A percentile compares a stretch with the other conserved stretches of the same genome.
Conservation (phyloP, 352 stramenopile genomes). For the Globisporangium acanthophoron region DNA sequence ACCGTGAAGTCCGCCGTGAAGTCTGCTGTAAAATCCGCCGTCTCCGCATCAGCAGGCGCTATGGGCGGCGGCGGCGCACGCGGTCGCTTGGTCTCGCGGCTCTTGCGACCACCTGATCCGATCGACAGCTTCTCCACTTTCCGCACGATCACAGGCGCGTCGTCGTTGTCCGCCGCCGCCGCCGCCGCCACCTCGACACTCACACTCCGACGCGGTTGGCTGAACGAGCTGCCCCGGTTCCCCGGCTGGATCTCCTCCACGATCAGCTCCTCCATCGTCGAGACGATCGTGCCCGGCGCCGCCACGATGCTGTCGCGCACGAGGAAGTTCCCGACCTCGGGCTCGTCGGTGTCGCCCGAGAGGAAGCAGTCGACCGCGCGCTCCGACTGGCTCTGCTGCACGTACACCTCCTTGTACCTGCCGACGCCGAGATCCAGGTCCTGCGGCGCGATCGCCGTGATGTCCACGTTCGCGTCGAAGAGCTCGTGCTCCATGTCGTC, state of each 20-base stretch:
- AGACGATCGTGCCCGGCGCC: neutral
- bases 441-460: constrained; percentile 15
- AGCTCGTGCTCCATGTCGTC: constrained; percentile 24
- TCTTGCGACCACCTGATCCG: constrained; percentile 28
- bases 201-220: constrained; percentile 11
- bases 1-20: constrained; percentile 19
- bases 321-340: constrained; percentile 10
- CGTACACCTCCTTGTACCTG: constrained; percentile 43
- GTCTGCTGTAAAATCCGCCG: constrained; percentile 17
- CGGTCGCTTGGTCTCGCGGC: constrained; percentile 15
- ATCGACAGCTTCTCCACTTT: constrained; percentile 42
- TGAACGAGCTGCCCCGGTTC: constrained; percentile 15
- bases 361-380: constrained; percentile 49
- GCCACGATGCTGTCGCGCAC: constrained; percentile 8
- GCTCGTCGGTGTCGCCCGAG: constrained; percentile 19
- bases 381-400: constrained; percentile 24
- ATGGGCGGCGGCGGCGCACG: constrained; percentile 6
- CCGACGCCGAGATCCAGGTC: constrained; percentile 47
- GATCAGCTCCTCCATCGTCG: constrained; percentile 33
- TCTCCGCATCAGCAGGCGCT: constrained; percentile 18
- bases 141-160: constrained; percentile 39
- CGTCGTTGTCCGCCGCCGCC: constrained; percentile 10
- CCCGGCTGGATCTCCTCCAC: constrained; percentile 49
- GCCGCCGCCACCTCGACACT: constrained; percentile 16
- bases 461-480: constrained; percentile 15